Base-by-base conservation (phyloP, 176 grass and related monocot genomes). In the Lolium multiflorum region DNA sequence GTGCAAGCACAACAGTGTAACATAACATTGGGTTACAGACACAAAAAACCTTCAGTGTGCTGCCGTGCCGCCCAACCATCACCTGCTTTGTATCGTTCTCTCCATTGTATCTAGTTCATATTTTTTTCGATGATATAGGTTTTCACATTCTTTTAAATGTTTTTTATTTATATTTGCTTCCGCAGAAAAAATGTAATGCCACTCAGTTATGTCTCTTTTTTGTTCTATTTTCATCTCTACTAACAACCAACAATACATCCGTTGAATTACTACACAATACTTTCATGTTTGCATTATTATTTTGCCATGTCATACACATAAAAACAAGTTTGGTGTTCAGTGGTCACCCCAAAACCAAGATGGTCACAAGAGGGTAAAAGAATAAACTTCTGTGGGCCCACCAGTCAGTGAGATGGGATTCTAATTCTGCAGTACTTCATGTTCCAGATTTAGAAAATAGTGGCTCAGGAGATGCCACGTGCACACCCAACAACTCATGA, bases 391-490 rank as follows among this genome's bases (percentile, higher is more conserved):
- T 16, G 66, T 72, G 84, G 3, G 22, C 61, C 74, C 26, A 75
- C 26, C 26, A 6, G 6, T 15, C 70, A 77, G 89, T 64, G 79
- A 86, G 18, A 81, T 18, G 35, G 37, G 70, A 37, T 17, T 51
- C 38, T 17, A 50, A 37, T 22, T 51, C 28, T 43, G 17, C 10
- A n/a, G 47, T 26, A n/a, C 35, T 57, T 55, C 73, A 83, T 65
- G 55, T 56, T 71, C 47, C 9, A 46, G 85, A 52, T 76, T 54
- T 11, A 38, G 68, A 13, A 80, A 74, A 37, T 77, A 77, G 86
- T 69, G 89, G 84, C 80, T 16, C 17, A 48, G 66, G 65, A 66
- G 3, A 7, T 20, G 89, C 89, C 84, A 87, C 89, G 89, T 87
- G 80, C 73, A 49, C 74, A 65, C 47, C 80, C 83, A 75, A 90